A percentile compares a stretch with the other conserved stretches of the same genome.
These are phyloP conservation scores for Pelargonium fulgidum DNA, from an alignment of 441 rosid genomes.

Conservation along the genomic window DNA sequence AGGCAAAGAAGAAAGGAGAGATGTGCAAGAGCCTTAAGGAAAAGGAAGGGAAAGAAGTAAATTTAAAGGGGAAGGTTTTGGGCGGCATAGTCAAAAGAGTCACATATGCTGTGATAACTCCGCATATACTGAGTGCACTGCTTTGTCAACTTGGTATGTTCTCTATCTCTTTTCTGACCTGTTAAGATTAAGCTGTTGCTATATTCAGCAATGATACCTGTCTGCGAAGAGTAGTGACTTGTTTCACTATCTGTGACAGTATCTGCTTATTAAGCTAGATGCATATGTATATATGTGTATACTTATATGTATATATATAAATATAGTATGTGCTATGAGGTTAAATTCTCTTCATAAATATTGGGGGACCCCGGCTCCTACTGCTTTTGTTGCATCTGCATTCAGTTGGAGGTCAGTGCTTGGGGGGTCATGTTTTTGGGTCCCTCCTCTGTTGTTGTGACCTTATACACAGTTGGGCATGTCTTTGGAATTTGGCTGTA, in stretches of 20 bases:
- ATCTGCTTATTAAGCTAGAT: background rate
- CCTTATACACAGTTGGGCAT: background rate
- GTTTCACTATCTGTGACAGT: conserved; percentile 2
- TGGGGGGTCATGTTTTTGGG: conserved; percentile 1
- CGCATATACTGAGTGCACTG: background rate
- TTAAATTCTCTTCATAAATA: background rate
- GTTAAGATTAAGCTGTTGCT: background rate
- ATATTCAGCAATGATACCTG: background rate
- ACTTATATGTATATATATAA: background rate
- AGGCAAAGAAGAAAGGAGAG: conserved; percentile 13
- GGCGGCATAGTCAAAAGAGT: conserved; percentile 45
- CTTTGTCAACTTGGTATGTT: background rate
- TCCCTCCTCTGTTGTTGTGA: background rate
- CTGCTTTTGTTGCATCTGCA: conserved; percentile 3
- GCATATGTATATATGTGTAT: background rate
- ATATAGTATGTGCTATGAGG: background rate
- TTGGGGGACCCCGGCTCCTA: background rate
- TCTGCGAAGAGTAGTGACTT: background rate
- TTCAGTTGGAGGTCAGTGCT: conserved; percentile 4
- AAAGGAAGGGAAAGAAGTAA: conserved; percentile 34
- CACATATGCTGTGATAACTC: background rate
- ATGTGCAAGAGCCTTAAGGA: conserved; percentile 25
- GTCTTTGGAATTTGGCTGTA: background rate
- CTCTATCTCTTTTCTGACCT: background rate
- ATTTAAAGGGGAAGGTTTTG: conserved; percentile 42